Percentiles rank a stretch among this genome's conserved stretches.
Evolutionary conservation across 176 grass and related monocot species (phyloP).

Genomic region (Ensete ventricosum): DNA sequence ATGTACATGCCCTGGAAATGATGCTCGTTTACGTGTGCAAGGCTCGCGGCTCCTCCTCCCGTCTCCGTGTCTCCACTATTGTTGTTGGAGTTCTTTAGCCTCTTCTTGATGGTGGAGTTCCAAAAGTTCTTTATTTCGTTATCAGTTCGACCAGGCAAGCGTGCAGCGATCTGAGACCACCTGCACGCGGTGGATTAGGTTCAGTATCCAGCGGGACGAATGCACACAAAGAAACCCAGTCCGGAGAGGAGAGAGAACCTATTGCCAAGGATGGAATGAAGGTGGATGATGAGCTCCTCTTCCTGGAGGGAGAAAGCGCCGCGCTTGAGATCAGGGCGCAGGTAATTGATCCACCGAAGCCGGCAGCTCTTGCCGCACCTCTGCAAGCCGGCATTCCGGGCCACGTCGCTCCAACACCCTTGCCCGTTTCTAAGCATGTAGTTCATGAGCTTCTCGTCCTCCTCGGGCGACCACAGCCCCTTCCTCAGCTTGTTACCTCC

Average conservation of each 20-base stretch:
- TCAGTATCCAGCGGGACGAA: too few species aligned
- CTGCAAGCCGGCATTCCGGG: conserved; percentile 80
- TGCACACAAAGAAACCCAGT: too few species aligned
- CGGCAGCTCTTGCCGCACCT: conserved; percentile 97
- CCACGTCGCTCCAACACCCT: conserved; percentile 94
- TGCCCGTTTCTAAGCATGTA: conserved; percentile 93
- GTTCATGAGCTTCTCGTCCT: conserved; percentile 79
- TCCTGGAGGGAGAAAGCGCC: conserved; percentile 93
- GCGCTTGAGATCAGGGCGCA: conserved; percentile 92
- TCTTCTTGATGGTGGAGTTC: conserved; percentile 98
- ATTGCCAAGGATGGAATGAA: conserved; percentile 92
- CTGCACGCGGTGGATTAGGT: conserved; percentile 14
- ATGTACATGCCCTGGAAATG: conserved; percentile 27
- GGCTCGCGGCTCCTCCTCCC: conserved; percentile 12
- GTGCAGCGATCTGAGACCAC: conserved; percentile 95
- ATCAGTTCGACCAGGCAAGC: conserved; percentile 80
- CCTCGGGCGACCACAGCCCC: conserved; percentile 97
- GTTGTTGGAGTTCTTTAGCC: conserved; percentile 39
- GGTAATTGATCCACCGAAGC: conserved; percentile 99
- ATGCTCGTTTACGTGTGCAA: conserved; percentile 21
- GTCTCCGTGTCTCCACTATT: conserved; percentile 26
- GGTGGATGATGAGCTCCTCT: conserved; percentile 86
- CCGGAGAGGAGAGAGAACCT: conserved; percentile 23
- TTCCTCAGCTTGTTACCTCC: conserved; percentile 50
- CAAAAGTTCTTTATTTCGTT: conserved; percentile 99